Evolutionary conservation across 1,284 basidiomycete species (phyloP).

Genomic region (Schizopora paradoxa): DNA sequence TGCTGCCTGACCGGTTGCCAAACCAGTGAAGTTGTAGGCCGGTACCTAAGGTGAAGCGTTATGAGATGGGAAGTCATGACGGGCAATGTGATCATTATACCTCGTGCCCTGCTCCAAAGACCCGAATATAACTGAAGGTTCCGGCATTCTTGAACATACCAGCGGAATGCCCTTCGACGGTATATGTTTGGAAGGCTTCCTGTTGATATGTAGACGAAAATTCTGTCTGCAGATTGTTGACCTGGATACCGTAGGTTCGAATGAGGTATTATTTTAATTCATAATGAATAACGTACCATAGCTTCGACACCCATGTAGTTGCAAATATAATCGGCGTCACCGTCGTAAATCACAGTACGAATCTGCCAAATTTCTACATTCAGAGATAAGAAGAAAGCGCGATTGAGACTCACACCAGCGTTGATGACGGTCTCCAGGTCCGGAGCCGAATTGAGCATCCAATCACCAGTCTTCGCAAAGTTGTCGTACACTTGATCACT

Average conservation of each 20-base stretch:
- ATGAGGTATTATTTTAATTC: constrained; percentile 20
- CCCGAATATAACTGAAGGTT: constrained; percentile 53
- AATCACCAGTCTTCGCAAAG: constrained; percentile 55
- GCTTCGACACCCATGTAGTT: constrained; percentile 58
- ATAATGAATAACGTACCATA: constrained; percentile 37
- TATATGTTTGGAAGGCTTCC: constrained; percentile 43
- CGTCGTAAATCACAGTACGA: constrained; percentile 16
- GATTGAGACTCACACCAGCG: constrained; percentile 47
- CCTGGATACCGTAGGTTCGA: constrained; percentile 24
- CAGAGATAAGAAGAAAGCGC: constrained; percentile 29
- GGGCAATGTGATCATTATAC: constrained; percentile 22
- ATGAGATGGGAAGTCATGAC: background rate
- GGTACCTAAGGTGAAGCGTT: constrained; percentile 25
- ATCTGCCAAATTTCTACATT: constrained; percentile 4
- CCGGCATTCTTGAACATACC: constrained; percentile 58
- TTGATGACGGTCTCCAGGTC: constrained; percentile 55
- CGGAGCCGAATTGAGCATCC: constrained; percentile 55
- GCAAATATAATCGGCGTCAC: constrained; percentile 46
- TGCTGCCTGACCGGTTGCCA: constrained; percentile 27
- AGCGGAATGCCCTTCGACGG: constrained; percentile 42
- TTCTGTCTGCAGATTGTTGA: constrained; percentile 38
- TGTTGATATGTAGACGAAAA: constrained; percentile 34
- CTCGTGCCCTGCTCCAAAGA: constrained; percentile 49
- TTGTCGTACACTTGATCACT: constrained; percentile 46
- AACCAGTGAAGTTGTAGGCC: constrained; percentile 31